Conservation (phyloP, 2,329 filamentous ascomycete genomes). For the Fusarium pininemorale region DNA sequence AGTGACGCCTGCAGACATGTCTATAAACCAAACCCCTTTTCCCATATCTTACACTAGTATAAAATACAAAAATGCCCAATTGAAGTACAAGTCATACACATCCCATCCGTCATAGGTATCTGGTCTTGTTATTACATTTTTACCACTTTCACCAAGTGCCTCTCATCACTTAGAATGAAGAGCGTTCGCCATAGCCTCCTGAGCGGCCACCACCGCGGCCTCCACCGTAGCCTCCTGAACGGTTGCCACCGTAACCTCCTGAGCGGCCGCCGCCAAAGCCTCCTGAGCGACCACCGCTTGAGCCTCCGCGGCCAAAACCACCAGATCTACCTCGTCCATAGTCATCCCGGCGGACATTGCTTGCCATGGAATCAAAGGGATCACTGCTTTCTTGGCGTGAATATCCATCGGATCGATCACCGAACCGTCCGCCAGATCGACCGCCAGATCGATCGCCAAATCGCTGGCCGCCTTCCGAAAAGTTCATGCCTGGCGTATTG, state of each 20-base stretch:
- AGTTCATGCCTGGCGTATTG: conserved; percentile 47
- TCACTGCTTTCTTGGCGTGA: conserved; percentile 2
- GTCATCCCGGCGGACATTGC: conserved; percentile 41
- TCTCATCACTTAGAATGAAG: conserved; percentile 10
- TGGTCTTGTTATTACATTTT: conserved; percentile 35
- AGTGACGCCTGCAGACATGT: conserved; percentile 38
- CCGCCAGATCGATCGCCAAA: background rate
- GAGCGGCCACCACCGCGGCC: conserved; percentile 2
- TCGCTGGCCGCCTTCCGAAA: conserved; percentile 31
- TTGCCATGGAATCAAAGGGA: conserved; percentile 43
- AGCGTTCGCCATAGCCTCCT: conserved; percentile 20
- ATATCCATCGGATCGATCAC: background rate
- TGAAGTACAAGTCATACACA: conserved; percentile 42
- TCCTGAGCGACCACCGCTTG: conserved; percentile 11
- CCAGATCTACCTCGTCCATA: conserved; percentile 8
- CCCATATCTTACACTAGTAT: conserved; percentile 37
- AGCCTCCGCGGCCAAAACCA: conserved; percentile 12
- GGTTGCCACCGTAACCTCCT: background rate
- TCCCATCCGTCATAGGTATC: conserved; percentile 21
- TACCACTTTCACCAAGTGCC: background rate
- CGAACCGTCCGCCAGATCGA: background rate
- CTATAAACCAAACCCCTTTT: conserved; percentile 38
- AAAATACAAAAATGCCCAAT: conserved; percentile 40
- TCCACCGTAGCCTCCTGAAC: background rate
- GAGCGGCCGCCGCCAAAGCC: background rate